Base-by-base conservation (phyloP, 176 grass and related monocot genomes). In the Oropetium thomaeum region DNA sequence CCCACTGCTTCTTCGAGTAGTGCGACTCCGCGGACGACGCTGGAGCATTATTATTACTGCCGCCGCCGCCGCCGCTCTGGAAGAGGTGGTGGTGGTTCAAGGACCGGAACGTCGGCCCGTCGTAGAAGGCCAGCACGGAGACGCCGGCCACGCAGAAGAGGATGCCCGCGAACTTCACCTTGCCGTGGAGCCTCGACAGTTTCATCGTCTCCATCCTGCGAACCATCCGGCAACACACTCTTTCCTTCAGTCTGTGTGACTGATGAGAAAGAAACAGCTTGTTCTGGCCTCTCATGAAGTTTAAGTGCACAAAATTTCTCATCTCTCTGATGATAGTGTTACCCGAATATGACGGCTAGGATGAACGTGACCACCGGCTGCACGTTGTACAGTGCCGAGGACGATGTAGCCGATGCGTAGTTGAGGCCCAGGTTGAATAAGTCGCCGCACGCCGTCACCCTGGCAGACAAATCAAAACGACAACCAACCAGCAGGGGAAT, bases 161-260 rank as follows among this genome's bases (percentile, higher is more conserved):
- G 37, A 97, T 83, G 17, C 87, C 90, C 7, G 80, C 81, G 25
- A 82, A 73, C 35, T 93, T 97, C 3, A 84, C 65, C 25, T 88
- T 80, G 7, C 93, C 90, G 19, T 92, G 87, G 15, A 77, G 62
- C 48, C 64, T 90, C 11, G 31, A 90, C 64, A 97, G 20, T 27
- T 90, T 93, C 82, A 93, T 77, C 26, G 59, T 75, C 71, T 93
- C 93, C 85, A 86, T 90, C 51, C 93, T 97, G 80, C 5, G 23
- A 2, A n/a, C n/a, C n/a, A n/a, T n/a, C n/a, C 9, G 1, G 5
- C 26, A 59, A 30, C n/a, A 29, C 5, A 13, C 7, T 29, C 27
- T 16, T 25, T 29, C 10, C 51, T 23, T 53, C 51, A 22, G 8
- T 53, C 51, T 12, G 8, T 23, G 2, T 53, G 0, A 53, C 51